Evolutionary conservation across 1,284 basidiomycete species (phyloP).

Genomic region (Ustilago nuda): DNA sequence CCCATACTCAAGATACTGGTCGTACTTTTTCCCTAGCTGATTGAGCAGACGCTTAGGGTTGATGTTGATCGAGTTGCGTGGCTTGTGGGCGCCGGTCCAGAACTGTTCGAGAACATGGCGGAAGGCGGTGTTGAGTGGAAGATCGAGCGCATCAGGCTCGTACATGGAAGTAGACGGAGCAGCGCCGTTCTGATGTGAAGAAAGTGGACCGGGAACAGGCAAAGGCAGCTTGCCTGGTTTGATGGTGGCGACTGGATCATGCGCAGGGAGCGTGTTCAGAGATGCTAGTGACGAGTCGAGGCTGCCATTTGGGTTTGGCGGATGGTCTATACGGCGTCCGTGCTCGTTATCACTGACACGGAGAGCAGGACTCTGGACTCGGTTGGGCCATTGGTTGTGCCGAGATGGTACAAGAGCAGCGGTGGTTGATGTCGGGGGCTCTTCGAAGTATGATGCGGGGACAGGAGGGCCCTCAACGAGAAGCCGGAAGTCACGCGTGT

Average conservation of each 20-base stretch:
- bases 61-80: constrained; percentile 47
- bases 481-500: constrained; percentile 75
- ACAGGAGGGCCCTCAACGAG: constrained; percentile 71
- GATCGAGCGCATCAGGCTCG: constrained; percentile 39
- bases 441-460: constrained; percentile 7
- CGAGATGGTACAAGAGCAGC: constrained; percentile 8
- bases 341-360: constrained; percentile 53
- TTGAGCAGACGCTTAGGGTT: constrained; percentile 74
- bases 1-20: constrained; percentile 84
- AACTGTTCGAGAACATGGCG: constrained; percentile 59
- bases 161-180: constrained; percentile 15
- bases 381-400: constrained; percentile 37
- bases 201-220: constrained; percentile 1
- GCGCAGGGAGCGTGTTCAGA: constrained; percentile 24
- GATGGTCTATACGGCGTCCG: constrained; percentile 38
- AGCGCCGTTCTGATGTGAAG: not conserved
- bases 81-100: constrained; percentile 44
- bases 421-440: constrained; percentile 11
- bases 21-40: constrained; percentile 83
- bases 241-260: constrained; percentile 41
- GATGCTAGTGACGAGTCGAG: constrained; percentile 37
- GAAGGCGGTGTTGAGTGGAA: constrained; percentile 60
- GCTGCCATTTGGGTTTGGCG: constrained; percentile 24
- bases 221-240: constrained; percentile 24
- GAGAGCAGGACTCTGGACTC: constrained; percentile 52